These are phyloP conservation scores for Erysimum cheiranthoides DNA, from an alignment of 345 rosid species.

Conservation along the genomic window DNA sequence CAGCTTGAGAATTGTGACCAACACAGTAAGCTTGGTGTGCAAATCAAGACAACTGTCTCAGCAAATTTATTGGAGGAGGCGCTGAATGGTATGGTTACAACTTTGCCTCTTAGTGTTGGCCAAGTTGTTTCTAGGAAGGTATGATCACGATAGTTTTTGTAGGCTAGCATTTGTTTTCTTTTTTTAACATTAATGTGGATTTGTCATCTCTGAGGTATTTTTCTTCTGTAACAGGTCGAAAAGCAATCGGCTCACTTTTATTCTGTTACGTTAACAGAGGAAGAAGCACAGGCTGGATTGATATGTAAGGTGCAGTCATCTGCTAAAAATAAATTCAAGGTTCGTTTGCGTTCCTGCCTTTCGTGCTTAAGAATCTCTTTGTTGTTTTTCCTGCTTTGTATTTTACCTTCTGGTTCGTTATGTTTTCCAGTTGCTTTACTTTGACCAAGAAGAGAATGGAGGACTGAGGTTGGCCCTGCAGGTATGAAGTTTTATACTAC, in stretches of 20 bases:
- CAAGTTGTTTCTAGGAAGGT: slow-evolving; percentile 79
- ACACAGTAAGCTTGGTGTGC: slow-evolving; percentile 92
- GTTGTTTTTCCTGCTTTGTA: neutral
- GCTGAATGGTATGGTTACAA: slow-evolving; percentile 65
- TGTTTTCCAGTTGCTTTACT: slow-evolving; percentile 75
- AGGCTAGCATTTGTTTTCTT: neutral
- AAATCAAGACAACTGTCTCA: slow-evolving; percentile 93
- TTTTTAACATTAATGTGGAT: slow-evolving; percentile 29
- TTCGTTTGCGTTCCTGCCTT: slow-evolving; percentile 35
- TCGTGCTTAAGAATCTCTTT: neutral
- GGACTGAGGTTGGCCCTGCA: slow-evolving; percentile 88
- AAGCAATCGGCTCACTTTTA: slow-evolving; percentile 97
- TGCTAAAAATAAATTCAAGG: slow-evolving; percentile 98
- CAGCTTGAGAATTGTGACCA: neutral
- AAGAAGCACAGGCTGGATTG: slow-evolving; percentile 82
- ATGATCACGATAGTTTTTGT: slow-evolving; percentile 35
- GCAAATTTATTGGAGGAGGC: slow-evolving; percentile 92
- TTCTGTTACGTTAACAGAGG: slow-evolving; percentile 81
- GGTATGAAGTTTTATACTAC: slow-evolving; percentile 51
- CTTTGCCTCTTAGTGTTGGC: slow-evolving; percentile 65
- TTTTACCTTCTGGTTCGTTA: slow-evolving; percentile 3
- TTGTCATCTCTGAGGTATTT: slow-evolving; percentile 10
- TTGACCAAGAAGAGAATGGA: slow-evolving; percentile 73
- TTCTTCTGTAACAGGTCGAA: slow-evolving; percentile 77
- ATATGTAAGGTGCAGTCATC: slow-evolving; percentile 87